phyloP scores from a whole-genome alignment of 2,329 filamentous ascomycete genomes.

The Colletotrichum abscissum region DNA sequence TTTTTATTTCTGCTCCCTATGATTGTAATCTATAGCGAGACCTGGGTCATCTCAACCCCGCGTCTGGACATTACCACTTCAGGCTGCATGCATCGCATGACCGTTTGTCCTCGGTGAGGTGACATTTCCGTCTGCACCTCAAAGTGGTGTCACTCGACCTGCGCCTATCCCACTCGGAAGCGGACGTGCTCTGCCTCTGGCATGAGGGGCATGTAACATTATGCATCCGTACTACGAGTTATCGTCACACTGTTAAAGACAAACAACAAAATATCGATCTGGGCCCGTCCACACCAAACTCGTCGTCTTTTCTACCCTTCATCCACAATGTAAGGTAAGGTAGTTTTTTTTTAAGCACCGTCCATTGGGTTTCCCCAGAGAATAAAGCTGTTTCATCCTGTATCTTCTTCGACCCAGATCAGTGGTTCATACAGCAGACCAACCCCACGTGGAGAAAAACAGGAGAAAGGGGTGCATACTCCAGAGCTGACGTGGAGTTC shows the following conservation, averaged over 20 bases:
- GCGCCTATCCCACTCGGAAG: neutral
- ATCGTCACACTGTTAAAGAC: neutral
- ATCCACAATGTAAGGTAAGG: neutral
- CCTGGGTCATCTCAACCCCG: neutral
- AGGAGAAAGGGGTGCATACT: neutral
- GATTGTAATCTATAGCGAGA: neutral
- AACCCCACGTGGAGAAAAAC: neutral
- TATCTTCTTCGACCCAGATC: neutral
- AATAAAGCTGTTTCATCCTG: neutral
- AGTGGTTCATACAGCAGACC: neutral
- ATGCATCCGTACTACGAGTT: neutral
- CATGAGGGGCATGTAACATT: neutral
- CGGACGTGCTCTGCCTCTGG: slow-evolving; percentile 3
- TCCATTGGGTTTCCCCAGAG: neutral
- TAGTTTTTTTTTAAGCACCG: too few relatives aligned
- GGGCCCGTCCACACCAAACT: neutral
- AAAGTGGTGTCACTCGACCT: slow-evolving; percentile 5
- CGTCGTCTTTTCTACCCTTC: neutral
- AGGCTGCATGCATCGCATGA: slow-evolving; percentile 19
- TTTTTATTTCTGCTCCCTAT: neutral
- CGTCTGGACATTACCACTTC: neutral
- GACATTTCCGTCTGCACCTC: neutral
- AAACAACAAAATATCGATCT: neutral
- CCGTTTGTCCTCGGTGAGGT: slow-evolving; percentile 4
- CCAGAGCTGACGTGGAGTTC: slow-evolving; percentile 10